These are phyloP conservation scores for Rhizoclosmatium globosum DNA, from an alignment of 192 early-diverging fungal genomes.

Conservation along the genomic window DNA sequence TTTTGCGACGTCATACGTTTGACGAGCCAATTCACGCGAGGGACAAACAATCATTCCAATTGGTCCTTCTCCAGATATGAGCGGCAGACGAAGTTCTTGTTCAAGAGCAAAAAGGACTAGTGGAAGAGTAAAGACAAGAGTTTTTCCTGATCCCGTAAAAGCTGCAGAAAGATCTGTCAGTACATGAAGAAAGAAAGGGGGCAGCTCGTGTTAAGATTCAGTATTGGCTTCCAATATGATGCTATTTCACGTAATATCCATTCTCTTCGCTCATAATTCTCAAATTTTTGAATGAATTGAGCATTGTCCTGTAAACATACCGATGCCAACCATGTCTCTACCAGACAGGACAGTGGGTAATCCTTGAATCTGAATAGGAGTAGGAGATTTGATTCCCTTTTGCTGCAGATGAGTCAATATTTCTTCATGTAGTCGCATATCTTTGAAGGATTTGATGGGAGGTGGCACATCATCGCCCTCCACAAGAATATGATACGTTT, in stretches of 20 bases:
- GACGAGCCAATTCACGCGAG: conserved; percentile 93
- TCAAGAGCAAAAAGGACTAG: conserved; percentile 92
- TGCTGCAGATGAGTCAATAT: conserved; percentile 80
- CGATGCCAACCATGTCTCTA: conserved; percentile 93
- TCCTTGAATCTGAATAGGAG: conserved; percentile 98
- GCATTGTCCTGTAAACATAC: background rate
- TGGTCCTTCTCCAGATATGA: conserved; percentile 88
- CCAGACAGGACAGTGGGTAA: conserved; percentile 89
- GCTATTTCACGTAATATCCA: no score
- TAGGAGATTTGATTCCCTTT: conserved; percentile 88
- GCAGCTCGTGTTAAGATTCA: no score
- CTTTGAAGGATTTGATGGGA: conserved; percentile 69
- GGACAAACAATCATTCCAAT: conserved; percentile 95
- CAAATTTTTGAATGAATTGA: background rate
- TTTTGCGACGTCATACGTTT: conserved; percentile 88
- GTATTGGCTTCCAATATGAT: no score
- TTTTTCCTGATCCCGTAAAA: conserved; percentile 98
- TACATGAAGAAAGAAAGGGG: no score
- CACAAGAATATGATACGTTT: conserved; percentile 87
- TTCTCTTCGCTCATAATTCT: no score
- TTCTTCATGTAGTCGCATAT: conserved; percentile 84
- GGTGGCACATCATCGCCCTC: conserved; percentile 89
- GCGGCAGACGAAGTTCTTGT: conserved; percentile 84
- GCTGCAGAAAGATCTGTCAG: conserved; percentile 59
- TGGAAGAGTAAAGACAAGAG: conserved; percentile 94